Conservation (phyloP, 148 eudicot species). For the Cornus controversa region DNA sequence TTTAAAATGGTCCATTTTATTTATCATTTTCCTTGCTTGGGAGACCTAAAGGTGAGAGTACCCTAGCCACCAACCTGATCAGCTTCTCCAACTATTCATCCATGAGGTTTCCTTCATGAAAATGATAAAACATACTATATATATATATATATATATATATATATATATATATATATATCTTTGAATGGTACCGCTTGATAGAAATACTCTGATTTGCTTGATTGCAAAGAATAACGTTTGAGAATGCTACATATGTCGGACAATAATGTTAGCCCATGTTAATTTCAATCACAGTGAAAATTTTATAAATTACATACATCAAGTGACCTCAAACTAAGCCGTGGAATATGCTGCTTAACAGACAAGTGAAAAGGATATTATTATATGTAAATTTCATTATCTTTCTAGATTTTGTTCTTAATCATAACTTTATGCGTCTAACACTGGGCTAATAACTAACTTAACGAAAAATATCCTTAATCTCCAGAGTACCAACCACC, state of each 20-base stretch:
- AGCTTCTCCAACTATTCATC: conserved; percentile 4
- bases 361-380: no score
- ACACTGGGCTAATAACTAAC: not conserved
- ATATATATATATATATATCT: not conserved
- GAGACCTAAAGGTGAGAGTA: not conserved
- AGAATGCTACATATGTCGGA: no score
- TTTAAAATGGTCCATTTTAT: no score
- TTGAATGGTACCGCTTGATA: not conserved
- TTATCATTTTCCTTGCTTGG: not conserved
- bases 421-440: not conserved
- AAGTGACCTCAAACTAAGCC: not conserved
- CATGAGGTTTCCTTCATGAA: not conserved
- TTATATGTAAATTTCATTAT: no score
- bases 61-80: conserved; percentile 1
- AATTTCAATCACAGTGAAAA: no score
- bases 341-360: not conserved
- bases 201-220: not conserved
- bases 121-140: not conserved
- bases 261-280: no score
- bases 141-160: not conserved
- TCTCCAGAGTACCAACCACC: no score
- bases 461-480: no score
- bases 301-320: not conserved
- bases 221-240: not conserved
- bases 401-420: not conserved